Percentiles rank a stretch among this genome's conserved stretches.
Conservation (phyloP, 192 early-diverging fungal species). For the Umbelopsis sp. region DNA sequence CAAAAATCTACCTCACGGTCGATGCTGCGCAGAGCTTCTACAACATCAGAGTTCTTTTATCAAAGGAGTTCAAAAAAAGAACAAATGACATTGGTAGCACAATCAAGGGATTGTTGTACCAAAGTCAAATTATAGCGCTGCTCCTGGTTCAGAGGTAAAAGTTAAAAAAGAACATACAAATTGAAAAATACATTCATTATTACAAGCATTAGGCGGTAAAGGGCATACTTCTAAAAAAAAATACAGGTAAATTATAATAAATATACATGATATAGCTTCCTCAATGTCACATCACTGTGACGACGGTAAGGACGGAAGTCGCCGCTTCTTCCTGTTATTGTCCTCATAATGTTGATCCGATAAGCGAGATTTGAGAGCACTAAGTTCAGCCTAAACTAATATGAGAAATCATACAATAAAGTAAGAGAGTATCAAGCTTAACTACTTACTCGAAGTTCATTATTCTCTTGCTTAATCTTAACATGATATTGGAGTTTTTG, state of each 20-base stretch:
- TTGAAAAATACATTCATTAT: neutral
- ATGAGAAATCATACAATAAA: neutral
- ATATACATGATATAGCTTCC: constrained; percentile 3
- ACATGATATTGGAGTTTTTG: constrained; percentile 48
- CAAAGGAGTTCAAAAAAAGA: too few relatives aligned
- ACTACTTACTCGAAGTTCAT: constrained; percentile 34
- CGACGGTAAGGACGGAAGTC: neutral
- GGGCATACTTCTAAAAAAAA: constrained; percentile 3
- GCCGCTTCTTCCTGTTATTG: neutral
- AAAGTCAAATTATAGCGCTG: too few relatives aligned
- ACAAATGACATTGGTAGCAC: too few relatives aligned
- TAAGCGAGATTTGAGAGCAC: constrained; percentile 3
- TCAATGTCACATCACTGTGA: neutral
- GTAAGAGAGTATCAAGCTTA: neutral
- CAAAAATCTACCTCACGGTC: too few relatives aligned
- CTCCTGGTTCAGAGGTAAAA: too few relatives aligned
- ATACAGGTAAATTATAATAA: neutral
- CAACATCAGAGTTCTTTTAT: too few relatives aligned
- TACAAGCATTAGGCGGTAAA: neutral
- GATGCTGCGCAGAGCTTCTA: too few relatives aligned
- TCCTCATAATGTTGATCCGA: constrained; percentile 4
- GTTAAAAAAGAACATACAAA: too few relatives aligned
- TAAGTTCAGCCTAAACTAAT: neutral
- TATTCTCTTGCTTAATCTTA: constrained; percentile 49
- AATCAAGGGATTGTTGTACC: too few relatives aligned